These are phyloP conservation scores for Hyaloperonospora arabidopsidis DNA, from an alignment of 352 stramenopile genomes.

Conservation along the genomic window DNA sequence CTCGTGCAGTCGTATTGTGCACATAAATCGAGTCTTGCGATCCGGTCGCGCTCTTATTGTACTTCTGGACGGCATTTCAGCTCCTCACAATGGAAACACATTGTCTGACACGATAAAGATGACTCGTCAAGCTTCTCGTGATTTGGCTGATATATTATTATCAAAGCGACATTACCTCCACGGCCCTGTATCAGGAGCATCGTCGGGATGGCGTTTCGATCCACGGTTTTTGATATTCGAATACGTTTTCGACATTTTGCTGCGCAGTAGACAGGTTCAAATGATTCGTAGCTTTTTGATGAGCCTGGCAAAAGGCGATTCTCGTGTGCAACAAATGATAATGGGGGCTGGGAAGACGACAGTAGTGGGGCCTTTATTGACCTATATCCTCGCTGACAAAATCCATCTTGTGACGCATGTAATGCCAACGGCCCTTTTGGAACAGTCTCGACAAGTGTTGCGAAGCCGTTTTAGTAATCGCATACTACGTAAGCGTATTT, in stretches of 20 bases:
- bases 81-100: slow-evolving; percentile 8
- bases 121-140: slow-evolving; percentile 72
- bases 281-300: slow-evolving; percentile 97
- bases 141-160: slow-evolving; percentile 65
- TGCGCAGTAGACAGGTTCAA: slow-evolving; percentile 96
- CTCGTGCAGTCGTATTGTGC: slow-evolving; percentile 75
- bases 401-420: slow-evolving; percentile 95
- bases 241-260: slow-evolving; percentile 97
- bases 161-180: slow-evolving; percentile 72
- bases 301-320: slow-evolving; percentile 70
- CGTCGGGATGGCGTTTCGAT: slow-evolving; percentile 85
- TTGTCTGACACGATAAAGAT: slow-evolving; percentile 44
- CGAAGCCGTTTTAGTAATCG: slow-evolving; percentile 95
- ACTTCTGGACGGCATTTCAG: slow-evolving; percentile 12
- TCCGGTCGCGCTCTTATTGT: slow-evolving; percentile 31
- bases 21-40: slow-evolving; percentile 72
- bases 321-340: slow-evolving; percentile 96
- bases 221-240: slow-evolving; percentile 99
- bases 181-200: slow-evolving; percentile 3
- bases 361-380: slow-evolving; percentile 96
- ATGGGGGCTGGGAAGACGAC: slow-evolving; percentile 99
- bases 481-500: slow-evolving; percentile 96
- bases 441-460: slow-evolving; percentile 97
- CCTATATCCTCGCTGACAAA: slow-evolving; percentile 95
- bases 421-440: slow-evolving; percentile 96